Conservation (phyloP, 2,329 filamentous ascomycete species). For the Diaporthe sp. region DNA sequence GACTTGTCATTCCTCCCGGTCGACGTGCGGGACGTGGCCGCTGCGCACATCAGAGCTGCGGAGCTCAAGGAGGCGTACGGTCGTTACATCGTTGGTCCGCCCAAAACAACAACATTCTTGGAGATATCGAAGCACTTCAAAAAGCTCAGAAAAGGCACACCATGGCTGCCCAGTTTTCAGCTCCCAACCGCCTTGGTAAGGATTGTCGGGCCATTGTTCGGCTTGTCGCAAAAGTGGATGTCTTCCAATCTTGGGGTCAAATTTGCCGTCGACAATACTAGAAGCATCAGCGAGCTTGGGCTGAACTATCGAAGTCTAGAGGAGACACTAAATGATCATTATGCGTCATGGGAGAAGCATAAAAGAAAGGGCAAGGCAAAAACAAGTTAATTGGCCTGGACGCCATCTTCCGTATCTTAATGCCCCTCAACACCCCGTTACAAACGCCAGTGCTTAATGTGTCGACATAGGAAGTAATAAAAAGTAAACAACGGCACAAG, state of each 20-base stretch:
- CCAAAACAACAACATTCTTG: conserved; percentile 35
- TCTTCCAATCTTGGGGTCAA: conserved; percentile 34
- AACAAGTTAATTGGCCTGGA: neutral
- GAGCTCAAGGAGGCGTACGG: conserved; percentile 37
- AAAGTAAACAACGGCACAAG: neutral
- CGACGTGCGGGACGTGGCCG: conserved; percentile 46
- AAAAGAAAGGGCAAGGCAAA: conserved; percentile 9
- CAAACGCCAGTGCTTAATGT: neutral
- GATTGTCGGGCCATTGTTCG: conserved; percentile 36
- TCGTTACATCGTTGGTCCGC: conserved; percentile 35
- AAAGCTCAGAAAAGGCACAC: conserved; percentile 12
- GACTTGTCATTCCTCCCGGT: conserved; percentile 46
- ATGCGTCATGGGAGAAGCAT: conserved; percentile 19
- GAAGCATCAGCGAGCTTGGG: conserved; percentile 36
- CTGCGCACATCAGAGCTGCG: conserved; percentile 43
- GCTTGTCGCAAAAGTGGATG: conserved; percentile 38
- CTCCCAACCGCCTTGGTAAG: conserved; percentile 27
- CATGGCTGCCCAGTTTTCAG: conserved; percentile 36
- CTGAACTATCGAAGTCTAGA: conserved; percentile 27
- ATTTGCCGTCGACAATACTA: conserved; percentile 36
- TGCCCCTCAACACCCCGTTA: neutral
- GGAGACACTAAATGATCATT: conserved; percentile 37
- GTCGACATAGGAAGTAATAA: neutral
- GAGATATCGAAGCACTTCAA: conserved; percentile 37
- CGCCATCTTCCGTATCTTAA: neutral